A percentile compares a stretch with the other conserved stretches of the same genome.
Conservation (phyloP, 768 basidiomycete genomes). For the Serendipita sp. region DNA sequence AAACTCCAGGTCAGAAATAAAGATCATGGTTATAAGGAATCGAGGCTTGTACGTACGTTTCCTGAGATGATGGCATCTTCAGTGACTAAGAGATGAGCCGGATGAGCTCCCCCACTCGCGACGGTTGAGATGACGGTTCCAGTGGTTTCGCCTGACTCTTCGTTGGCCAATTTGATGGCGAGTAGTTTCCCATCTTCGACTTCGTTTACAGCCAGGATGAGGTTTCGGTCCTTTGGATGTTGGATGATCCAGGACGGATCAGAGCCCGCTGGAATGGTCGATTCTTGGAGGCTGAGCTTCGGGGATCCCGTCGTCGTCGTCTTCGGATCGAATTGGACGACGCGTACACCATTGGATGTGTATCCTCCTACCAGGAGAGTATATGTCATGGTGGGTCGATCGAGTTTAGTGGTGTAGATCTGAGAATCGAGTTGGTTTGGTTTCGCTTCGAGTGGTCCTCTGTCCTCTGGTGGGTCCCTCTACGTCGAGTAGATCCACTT, state of each 20-base stretch:
- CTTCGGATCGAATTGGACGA: background rate
- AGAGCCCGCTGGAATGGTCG: conserved; percentile 11
- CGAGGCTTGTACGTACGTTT: conserved; percentile 40
- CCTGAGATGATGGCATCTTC: conserved; percentile 45
- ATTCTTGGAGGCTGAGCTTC: background rate
- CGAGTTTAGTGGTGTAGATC: too few relatives aligned
- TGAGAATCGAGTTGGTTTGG: too few relatives aligned
- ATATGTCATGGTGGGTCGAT: background rate
- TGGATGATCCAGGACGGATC: conserved; percentile 60
- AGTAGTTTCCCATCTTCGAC: conserved; percentile 47
- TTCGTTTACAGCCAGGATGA: conserved; percentile 54
- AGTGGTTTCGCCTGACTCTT: conserved; percentile 34
- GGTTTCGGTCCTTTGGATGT: conserved; percentile 36
- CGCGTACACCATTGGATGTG: conserved; percentile 10
- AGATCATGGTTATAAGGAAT: conserved; percentile 13
- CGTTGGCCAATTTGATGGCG: conserved; percentile 27
- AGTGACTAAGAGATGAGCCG: conserved; percentile 46
- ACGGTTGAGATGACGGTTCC: conserved; percentile 34
- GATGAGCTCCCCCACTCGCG: conserved; percentile 41
- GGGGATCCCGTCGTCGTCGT: background rate
- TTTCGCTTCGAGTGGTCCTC: too few relatives aligned
- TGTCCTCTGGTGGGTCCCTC: too few relatives aligned
- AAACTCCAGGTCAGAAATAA: background rate
- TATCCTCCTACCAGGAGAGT: conserved; percentile 6
- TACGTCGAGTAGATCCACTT: too few relatives aligned